These are phyloP conservation scores for Podaxis sp. DNA, from an alignment of 768 basidiomycete species.

Conservation along the genomic window DNA sequence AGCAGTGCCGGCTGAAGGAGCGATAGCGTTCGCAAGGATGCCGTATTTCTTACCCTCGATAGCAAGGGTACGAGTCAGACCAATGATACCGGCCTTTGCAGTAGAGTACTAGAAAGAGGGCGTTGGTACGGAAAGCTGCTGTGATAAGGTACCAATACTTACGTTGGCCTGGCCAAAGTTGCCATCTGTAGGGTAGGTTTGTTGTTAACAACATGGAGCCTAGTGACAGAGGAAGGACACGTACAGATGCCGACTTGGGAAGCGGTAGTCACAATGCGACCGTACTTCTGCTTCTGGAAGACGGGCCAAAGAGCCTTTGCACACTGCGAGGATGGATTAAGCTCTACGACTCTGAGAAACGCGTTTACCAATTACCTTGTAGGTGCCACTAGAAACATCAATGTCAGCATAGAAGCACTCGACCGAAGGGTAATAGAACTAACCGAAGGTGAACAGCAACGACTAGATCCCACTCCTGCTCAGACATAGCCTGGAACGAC, in stretches of 20 bases:
- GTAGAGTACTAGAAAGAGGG: slow-evolving; percentile 66
- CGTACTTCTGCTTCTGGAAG: slow-evolving; percentile 96
- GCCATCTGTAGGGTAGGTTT: slow-evolving; percentile 55
- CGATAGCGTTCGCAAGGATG: slow-evolving; percentile 87
- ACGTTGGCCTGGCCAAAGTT: slow-evolving; percentile 95
- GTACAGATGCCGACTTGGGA: slow-evolving; percentile 91
- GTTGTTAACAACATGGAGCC: background rate
- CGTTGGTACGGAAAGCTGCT: slow-evolving; percentile 11
- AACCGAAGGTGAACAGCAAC: slow-evolving; percentile 81
- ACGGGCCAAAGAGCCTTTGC: slow-evolving; percentile 94
- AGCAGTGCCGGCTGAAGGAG: slow-evolving; percentile 86
- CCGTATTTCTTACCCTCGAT: slow-evolving; percentile 91
- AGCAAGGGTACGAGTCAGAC: slow-evolving; percentile 85
- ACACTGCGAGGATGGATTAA: slow-evolving; percentile 49
- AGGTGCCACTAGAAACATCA: slow-evolving; percentile 64
- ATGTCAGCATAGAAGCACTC: slow-evolving; percentile 7
- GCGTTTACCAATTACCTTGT: slow-evolving; percentile 53
- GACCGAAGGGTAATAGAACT: slow-evolving; percentile 18
- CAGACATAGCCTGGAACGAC: slow-evolving; percentile 85
- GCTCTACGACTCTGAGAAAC: background rate
- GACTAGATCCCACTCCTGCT: slow-evolving; percentile 93
- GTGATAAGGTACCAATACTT: slow-evolving; percentile 19
- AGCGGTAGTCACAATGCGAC: slow-evolving; percentile 91
- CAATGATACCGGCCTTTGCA: slow-evolving; percentile 90
- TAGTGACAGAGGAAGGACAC: slow-evolving; percentile 28